Conservation (phyloP, 2,329 filamentous ascomycete genomes). For the Ceratocystis albifundus region DNA sequence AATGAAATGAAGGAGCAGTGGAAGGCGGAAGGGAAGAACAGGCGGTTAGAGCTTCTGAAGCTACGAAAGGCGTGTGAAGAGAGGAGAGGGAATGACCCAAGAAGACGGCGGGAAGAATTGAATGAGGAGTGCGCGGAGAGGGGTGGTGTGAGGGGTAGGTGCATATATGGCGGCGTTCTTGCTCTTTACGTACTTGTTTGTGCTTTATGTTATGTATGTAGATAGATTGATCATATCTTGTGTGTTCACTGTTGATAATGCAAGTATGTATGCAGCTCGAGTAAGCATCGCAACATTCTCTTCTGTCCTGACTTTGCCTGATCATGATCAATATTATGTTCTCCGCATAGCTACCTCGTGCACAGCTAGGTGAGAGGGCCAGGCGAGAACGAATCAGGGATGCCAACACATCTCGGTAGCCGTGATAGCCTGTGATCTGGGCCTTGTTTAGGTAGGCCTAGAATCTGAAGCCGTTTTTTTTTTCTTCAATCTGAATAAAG, state of each 20-base stretch:
- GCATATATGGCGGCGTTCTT: not conserved
- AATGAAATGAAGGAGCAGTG: not conserved
- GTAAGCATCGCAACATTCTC: too few relatives aligned
- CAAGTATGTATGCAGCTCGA: too few relatives aligned
- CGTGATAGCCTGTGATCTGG: not conserved
- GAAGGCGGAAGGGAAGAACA: not conserved
- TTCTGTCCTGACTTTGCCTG: too few relatives aligned
- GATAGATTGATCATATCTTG: not conserved
- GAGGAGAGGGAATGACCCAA: not conserved
- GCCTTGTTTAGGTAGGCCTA: not conserved
- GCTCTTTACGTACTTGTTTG: not conserved
- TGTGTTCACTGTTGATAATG: too few relatives aligned
- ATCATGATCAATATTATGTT: too few relatives aligned
- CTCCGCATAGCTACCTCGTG: too few relatives aligned
- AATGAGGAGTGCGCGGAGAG: not conserved
- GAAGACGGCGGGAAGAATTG: not conserved
- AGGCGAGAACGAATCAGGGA: too few relatives aligned
- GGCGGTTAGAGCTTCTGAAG: not conserved
- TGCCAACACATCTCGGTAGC: too few relatives aligned
- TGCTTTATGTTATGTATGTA: constrained; percentile 2
- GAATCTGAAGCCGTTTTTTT: not conserved
- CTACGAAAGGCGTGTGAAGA: not conserved
- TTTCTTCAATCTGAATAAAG: not conserved
- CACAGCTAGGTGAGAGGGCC: too few relatives aligned
- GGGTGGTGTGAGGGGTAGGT: not conserved